Evolutionary conservation across 1,284 basidiomycete genomes (phyloP).

Genomic region (Pseudozyma sp.): DNA sequence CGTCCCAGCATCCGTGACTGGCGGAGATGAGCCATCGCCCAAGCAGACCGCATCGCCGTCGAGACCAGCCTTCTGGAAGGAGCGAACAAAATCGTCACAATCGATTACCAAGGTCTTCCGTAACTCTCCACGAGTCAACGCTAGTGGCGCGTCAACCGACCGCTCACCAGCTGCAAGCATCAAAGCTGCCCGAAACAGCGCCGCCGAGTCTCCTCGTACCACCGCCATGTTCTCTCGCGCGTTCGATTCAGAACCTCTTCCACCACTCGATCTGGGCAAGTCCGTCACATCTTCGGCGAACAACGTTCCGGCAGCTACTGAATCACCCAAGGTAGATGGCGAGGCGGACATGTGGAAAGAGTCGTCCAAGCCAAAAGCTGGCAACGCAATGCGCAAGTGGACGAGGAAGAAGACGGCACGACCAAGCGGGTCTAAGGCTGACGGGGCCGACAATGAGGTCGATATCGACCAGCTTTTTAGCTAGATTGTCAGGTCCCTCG

Average conservation of each 20-base stretch:
- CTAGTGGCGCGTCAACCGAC: conserved; percentile 5
- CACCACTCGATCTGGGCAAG: conserved; percentile 17
- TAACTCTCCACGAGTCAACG: conserved; percentile 13
- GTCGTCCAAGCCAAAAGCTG: conserved; percentile 13
- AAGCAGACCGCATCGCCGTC: conserved; percentile 14
- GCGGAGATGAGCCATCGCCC: conserved; percentile 14
- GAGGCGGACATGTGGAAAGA: conserved; percentile 36
- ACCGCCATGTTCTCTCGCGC: not conserved
- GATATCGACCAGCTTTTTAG: conserved; percentile 37
- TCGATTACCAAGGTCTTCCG: conserved; percentile 35
- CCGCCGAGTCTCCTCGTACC: conserved; percentile 5
- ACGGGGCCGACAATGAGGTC: conserved; percentile 11
- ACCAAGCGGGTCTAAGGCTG: conserved; percentile 2
- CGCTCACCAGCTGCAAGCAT: conserved; percentile 5
- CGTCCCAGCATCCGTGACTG: conserved; percentile 25
- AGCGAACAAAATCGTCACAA: conserved; percentile 29
- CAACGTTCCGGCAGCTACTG: not conserved
- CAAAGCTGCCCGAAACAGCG: not conserved
- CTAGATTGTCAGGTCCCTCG: not conserved
- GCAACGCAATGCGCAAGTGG: conserved; percentile 28
- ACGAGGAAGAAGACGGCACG: conserved; percentile 15
- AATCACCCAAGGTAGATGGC: conserved; percentile 13
- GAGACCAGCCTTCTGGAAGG: conserved; percentile 38
- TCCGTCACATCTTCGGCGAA: conserved; percentile 6
- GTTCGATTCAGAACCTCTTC: conserved; percentile 13